Evolutionary conservation across 2,329 filamentous ascomycete genomes (phyloP), one percentile per base, ranked within the genome.

Genomic region (Akanthomyces dipterigenus): DNA sequence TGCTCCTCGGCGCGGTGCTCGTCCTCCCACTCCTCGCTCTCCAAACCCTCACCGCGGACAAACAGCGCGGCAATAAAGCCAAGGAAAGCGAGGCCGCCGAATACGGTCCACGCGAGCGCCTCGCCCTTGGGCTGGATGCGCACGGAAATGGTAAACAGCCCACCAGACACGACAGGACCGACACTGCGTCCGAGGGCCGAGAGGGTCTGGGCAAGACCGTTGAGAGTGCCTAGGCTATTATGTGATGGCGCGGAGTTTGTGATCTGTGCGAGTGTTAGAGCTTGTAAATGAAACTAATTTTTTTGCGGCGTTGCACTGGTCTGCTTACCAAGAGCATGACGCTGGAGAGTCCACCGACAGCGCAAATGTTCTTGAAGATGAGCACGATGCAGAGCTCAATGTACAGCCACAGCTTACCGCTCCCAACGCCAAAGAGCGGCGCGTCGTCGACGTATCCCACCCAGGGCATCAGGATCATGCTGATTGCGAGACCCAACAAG

Each of bases 141-240:
- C 0, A 86, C 88, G 0, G 91, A 88, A 1, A 93, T 78, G 0
- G 91, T 91, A 73, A 96, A 99, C 0, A 99, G 78, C 0, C 87
- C 87, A 0, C 95, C 95, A 0, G 92, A 95, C 0, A 96, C 78
- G 66, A 98, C 93, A 0, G 95, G 95, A 0, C 95, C 95, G 0
- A 91, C 83, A 48, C 93, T 92, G 63, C 95, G 87, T 9, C 95
- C 95, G 0, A 90, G 91, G 0, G 95, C 95, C 0, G 91, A 96
- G 0, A 99, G 84, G 0, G 92, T 96, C 74, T 99, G 95, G 0
- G 95, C 95, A 36, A 98, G 83, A 11, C 95, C 95, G 70, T 99
- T 97, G 28, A 99, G 81, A 0, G 91, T 92, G 3, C 95, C 95
- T 0, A 99, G 82, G 0, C 90, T 92, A 5, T 89, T 87, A 72